Percentiles rank a stretch among this genome's conserved stretches.
These are phyloP conservation scores for Aspergillus novofumigatus DNA, from an alignment of 2,329 filamentous ascomycete species.

Conservation along the genomic window DNA sequence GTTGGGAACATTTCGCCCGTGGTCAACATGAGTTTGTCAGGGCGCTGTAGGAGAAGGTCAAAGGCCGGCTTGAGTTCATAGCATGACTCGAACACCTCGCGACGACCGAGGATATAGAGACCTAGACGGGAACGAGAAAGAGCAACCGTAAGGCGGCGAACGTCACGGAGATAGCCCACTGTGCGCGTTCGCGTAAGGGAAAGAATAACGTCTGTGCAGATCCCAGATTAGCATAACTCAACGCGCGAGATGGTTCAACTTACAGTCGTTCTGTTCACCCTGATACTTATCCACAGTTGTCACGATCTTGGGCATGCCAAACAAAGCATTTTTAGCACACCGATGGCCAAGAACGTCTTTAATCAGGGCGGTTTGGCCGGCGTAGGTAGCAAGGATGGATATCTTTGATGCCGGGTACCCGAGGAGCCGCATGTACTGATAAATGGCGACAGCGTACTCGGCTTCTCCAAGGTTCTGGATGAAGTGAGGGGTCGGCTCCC, in stretches of 20 bases:
- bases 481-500: conserved; percentile 87
- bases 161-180: conserved; percentile 88
- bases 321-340: conserved; percentile 77
- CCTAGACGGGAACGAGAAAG: conserved; percentile 88
- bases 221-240: conserved; percentile 12
- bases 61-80: conserved; percentile 87
- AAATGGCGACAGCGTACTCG: conserved; percentile 93
- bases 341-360: conserved; percentile 79
- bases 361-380: conserved; percentile 84
- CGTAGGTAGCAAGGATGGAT: conserved; percentile 87
- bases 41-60: conserved; percentile 68
- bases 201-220: conserved; percentile 74
- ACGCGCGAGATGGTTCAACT: conserved; percentile 40
- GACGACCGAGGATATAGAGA: conserved; percentile 84
- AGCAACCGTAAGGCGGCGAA: conserved; percentile 89
- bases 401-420: conserved; percentile 84
- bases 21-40: conserved; percentile 74
- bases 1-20: conserved; percentile 84
- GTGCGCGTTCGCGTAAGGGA: conserved; percentile 84
- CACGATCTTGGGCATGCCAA: conserved; percentile 83
- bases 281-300: conserved; percentile 98
- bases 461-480: conserved; percentile 95
- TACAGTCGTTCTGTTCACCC: conserved; percentile 98
- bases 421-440: conserved; percentile 93
- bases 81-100: conserved; percentile 82